A percentile compares a stretch with the other conserved stretches of the same genome.
These are phyloP conservation scores for Saccharomyces hybrid DNA, from an alignment of 1,139 yeast genomes.

Conservation along the genomic window DNA sequence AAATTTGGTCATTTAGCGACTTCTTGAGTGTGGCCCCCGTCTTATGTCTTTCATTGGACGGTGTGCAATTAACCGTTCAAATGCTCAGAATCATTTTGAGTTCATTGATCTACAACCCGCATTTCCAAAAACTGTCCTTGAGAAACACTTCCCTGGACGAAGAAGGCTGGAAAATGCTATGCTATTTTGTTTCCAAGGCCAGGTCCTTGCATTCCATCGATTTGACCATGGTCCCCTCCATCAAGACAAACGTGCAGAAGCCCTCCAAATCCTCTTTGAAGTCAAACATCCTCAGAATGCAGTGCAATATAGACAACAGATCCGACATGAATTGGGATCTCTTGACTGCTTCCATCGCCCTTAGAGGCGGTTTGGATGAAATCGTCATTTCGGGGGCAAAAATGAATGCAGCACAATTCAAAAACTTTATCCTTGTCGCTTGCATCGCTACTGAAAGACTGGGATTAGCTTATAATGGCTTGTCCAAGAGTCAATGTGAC, in stretches of 20 bases:
- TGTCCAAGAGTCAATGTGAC: slow-evolving; percentile 44
- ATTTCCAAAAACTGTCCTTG: slow-evolving; percentile 57
- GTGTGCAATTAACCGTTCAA: slow-evolving; percentile 53
- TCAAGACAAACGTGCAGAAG: slow-evolving; percentile 50
- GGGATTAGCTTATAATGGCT: slow-evolving; percentile 62
- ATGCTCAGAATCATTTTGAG: slow-evolving; percentile 58
- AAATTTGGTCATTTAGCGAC: slow-evolving; percentile 66
- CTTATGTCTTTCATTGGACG: slow-evolving; percentile 60
- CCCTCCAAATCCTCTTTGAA: slow-evolving; percentile 32
- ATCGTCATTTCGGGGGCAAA: slow-evolving; percentile 66
- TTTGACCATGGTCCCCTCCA: slow-evolving; percentile 61
- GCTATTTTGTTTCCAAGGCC: slow-evolving; percentile 55
- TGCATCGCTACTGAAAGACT: slow-evolving; percentile 45
- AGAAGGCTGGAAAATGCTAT: slow-evolving; percentile 63
- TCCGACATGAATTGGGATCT: slow-evolving; percentile 71
- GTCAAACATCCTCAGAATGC: slow-evolving; percentile 42
- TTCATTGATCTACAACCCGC: slow-evolving; percentile 52
- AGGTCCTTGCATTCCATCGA: slow-evolving; percentile 50
- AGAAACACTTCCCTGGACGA: slow-evolving; percentile 62
- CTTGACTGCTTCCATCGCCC: slow-evolving; percentile 60
- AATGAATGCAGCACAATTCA: slow-evolving; percentile 47
- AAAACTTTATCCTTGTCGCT: slow-evolving; percentile 46
- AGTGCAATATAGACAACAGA: slow-evolving; percentile 48
- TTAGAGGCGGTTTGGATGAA: slow-evolving; percentile 67
- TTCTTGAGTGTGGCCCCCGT: slow-evolving; percentile 69